phyloP scores from a whole-genome alignment of 2,329 filamentous ascomycete genomes.

The Xylaria arbuscula region DNA sequence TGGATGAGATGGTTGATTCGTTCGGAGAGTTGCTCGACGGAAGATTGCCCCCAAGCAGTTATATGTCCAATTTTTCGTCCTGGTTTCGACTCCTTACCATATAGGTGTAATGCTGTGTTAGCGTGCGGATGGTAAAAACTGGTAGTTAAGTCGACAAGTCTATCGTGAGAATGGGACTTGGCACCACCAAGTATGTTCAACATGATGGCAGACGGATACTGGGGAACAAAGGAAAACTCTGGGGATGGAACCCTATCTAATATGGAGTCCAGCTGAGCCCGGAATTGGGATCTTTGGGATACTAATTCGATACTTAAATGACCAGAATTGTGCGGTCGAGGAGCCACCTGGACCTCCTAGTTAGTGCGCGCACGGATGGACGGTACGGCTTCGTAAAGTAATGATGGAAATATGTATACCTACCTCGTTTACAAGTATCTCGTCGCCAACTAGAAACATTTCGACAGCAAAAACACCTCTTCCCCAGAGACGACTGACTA shows the following conservation, averaged over 20 bases:
- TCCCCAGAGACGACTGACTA: conserved; percentile 83
- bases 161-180: conserved; percentile 69
- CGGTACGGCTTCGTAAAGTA: not conserved
- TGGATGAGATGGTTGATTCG: conserved; percentile 76
- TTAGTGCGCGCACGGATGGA: conserved; percentile 8
- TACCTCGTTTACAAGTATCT: conserved; percentile 81
- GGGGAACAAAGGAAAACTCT: conserved; percentile 65
- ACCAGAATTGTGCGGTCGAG: conserved; percentile 80
- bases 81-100: conserved; percentile 89
- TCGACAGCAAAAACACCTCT: conserved; percentile 96
- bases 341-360: conserved; percentile 39
- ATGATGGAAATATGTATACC: not conserved
- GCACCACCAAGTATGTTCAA: conserved; percentile 82
- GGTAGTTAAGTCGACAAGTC: conserved; percentile 60
- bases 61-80: conserved; percentile 96
- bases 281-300: conserved; percentile 86
- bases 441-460: conserved; percentile 86
- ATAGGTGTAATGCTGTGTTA: conserved; percentile 79
- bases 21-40: conserved; percentile 70
- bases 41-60: conserved; percentile 77
- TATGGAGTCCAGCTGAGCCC: conserved; percentile 88
- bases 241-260: conserved; percentile 71
- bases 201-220: conserved; percentile 76
- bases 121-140: conserved; percentile 57
- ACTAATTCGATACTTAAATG: conserved; percentile 96